Evolutionary conservation across 257 asterid genomes (phyloP).

Genomic region (Plantago major): DNA sequence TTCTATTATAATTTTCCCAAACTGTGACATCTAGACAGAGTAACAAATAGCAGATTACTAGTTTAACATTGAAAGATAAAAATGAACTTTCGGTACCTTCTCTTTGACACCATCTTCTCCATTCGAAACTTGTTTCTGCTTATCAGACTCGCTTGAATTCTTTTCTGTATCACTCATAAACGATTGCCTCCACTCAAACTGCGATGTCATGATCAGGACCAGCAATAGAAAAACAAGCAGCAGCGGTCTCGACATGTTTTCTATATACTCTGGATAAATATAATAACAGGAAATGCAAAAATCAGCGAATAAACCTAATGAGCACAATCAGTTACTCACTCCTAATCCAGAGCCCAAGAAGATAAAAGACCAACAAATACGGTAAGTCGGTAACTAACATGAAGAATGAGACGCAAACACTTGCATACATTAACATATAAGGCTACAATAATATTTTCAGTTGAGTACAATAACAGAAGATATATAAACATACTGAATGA

Average conservation of each 20-base stretch:
- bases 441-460: not conserved
- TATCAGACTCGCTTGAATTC: slow-evolving; percentile 37
- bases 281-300: slow-evolving; percentile 9
- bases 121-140: slow-evolving; percentile 41
- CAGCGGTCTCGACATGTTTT: slow-evolving; percentile 51
- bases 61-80: not conserved
- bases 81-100: slow-evolving; percentile 33
- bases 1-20: too few relatives aligned
- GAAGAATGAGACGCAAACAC: too few relatives aligned
- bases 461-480: not conserved
- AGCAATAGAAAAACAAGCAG: slow-evolving; percentile 48
- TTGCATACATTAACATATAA: too few relatives aligned
- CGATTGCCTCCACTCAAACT: slow-evolving; percentile 61
- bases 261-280: slow-evolving; percentile 22
- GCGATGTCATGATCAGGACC: slow-evolving; percentile 35
- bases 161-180: slow-evolving; percentile 35
- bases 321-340: not conserved
- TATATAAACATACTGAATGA: not conserved
- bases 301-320: not conserved
- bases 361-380: not conserved
- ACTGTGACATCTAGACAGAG: too few relatives aligned
- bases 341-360: too few relatives aligned
- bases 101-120: slow-evolving; percentile 56
- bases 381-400: not conserved
- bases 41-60: too few relatives aligned